These are phyloP conservation scores for Suillus clintonianus DNA, from an alignment of 768 basidiomycete species.

Conservation along the genomic window DNA sequence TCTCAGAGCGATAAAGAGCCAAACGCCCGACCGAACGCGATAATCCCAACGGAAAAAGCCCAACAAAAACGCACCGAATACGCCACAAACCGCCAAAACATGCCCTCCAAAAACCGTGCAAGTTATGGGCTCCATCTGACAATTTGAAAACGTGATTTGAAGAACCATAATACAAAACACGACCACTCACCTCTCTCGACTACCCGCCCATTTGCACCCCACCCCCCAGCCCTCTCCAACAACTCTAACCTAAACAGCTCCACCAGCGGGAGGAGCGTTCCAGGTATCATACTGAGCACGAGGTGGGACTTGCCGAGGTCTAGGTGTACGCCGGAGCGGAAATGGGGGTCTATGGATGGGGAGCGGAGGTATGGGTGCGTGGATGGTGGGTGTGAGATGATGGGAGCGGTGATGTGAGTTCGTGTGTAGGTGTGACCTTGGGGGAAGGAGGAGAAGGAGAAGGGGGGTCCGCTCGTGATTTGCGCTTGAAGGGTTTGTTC, in stretches of 20 bases:
- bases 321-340: conserved; percentile 89
- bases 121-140: conserved; percentile 37
- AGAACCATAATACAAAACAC: not conserved
- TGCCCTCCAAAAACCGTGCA: conserved; percentile 79
- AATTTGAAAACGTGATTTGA: not conserved
- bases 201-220: no score
- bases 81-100: conserved; percentile 81
- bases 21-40: not conserved
- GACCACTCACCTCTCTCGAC: no score
- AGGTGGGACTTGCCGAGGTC: conserved; percentile 88
- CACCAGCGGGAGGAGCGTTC: conserved; percentile 75
- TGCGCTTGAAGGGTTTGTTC: no score
- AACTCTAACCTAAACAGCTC: conserved; percentile 70
- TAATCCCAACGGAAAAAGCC: not conserved
- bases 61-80: conserved; percentile 64
- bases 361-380: conserved; percentile 36
- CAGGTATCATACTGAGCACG: conserved; percentile 82
- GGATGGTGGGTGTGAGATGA: not conserved
- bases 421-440: not conserved
- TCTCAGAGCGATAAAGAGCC: not conserved
- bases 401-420: no score
- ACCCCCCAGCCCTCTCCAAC: conserved; percentile 68
- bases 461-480: no score
- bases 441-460: conserved; percentile 8
- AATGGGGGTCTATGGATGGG: conserved; percentile 88